Percentiles rank a stretch among this genome's conserved stretches.
Evolutionary conservation across 768 basidiomycete species (phyloP).

Genomic region (Kwoniella dejecticola): DNA sequence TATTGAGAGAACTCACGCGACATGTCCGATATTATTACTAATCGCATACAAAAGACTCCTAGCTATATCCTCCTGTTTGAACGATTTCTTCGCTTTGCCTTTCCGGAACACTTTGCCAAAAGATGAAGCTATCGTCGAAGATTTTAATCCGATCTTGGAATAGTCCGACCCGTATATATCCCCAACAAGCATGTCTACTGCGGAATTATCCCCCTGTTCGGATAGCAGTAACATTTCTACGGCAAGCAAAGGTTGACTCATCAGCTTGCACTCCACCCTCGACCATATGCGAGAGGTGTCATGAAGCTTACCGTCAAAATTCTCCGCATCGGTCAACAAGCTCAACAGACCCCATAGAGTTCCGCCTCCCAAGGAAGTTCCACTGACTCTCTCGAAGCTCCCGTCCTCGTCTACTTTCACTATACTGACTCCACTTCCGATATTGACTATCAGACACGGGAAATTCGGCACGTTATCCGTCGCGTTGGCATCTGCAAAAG

Average conservation of each 20-base stretch:
- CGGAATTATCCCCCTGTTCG: slow-evolving; percentile 87
- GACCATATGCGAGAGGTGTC: too few species aligned
- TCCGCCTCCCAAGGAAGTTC: slow-evolving; percentile 94
- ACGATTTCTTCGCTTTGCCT: slow-evolving; percentile 71
- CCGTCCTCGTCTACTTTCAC: slow-evolving; percentile 97
- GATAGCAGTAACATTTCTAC: slow-evolving; percentile 95
- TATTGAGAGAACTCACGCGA: slow-evolving; percentile 70
- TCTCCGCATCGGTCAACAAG: slow-evolving; percentile 88
- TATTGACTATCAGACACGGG: slow-evolving; percentile 95
- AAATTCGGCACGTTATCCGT: slow-evolving; percentile 66
- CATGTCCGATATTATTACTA: slow-evolving; percentile 99
- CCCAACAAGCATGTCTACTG: slow-evolving; percentile 97
- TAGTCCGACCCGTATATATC: slow-evolving; percentile 99
- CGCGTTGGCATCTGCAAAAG: slow-evolving; percentile 67
- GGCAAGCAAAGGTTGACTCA: not conserved
- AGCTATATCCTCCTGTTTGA: slow-evolving; percentile 90
- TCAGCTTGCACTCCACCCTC: too few species aligned
- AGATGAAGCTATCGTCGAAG: slow-evolving; percentile 94
- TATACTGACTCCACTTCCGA: slow-evolving; percentile 95
- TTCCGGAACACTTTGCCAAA: slow-evolving; percentile 99
- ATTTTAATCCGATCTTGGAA: slow-evolving; percentile 90
- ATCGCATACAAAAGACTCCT: slow-evolving; percentile 91
- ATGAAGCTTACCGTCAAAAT: slow-evolving; percentile 95
- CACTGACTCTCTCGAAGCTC: slow-evolving; percentile 91
- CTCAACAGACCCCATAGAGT: slow-evolving; percentile 96